phyloP scores from a whole-genome alignment of 495 filamentous ascomycete species.

The Glutinoglossum americanum region DNA sequence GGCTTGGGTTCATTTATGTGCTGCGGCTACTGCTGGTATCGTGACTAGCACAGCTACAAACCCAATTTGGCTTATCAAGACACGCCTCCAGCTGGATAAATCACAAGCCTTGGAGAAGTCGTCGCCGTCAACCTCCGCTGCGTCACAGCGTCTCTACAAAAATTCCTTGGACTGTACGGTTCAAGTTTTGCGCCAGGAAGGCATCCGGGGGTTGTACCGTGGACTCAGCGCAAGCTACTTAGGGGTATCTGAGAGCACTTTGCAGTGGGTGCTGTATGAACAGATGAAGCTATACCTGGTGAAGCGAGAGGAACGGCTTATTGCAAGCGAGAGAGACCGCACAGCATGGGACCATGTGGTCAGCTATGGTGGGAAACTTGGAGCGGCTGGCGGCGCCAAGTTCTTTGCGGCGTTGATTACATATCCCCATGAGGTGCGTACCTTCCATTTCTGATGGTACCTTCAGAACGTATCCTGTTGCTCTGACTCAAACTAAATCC shows the following conservation, averaged over 20 bases:
- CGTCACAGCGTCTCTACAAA: constrained; percentile 39
- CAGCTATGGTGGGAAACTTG: constrained; percentile 45
- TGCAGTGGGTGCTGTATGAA: constrained; percentile 80
- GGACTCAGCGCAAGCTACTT: constrained; percentile 76
- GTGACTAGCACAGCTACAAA: constrained; percentile 73
- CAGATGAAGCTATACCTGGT: constrained; percentile 49
- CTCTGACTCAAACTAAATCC: background rate
- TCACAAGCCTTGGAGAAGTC: constrained; percentile 26
- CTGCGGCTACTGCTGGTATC: constrained; percentile 53
- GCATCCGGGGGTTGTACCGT: constrained; percentile 56
- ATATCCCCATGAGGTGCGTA: constrained; percentile 70
- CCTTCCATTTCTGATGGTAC: background rate
- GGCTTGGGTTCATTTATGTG: constrained; percentile 47
- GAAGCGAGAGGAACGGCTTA: constrained; percentile 30
- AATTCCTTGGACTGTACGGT: constrained; percentile 63
- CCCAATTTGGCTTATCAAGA: constrained; percentile 87
- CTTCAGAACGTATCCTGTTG: background rate
- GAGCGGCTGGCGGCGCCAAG: constrained; percentile 63
- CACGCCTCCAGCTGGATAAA: constrained; percentile 68
- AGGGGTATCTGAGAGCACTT: constrained; percentile 62
- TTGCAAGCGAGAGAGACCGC: constrained; percentile 28
- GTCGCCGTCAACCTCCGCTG: constrained; percentile 14
- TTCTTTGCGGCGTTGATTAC: constrained; percentile 57
- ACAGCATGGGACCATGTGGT: constrained; percentile 42
- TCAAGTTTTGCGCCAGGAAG: constrained; percentile 58